These are phyloP conservation scores for Vitis rotundifolia DNA, from an alignment of 164 flowering plant genomes.

Conservation along the genomic window DNA sequence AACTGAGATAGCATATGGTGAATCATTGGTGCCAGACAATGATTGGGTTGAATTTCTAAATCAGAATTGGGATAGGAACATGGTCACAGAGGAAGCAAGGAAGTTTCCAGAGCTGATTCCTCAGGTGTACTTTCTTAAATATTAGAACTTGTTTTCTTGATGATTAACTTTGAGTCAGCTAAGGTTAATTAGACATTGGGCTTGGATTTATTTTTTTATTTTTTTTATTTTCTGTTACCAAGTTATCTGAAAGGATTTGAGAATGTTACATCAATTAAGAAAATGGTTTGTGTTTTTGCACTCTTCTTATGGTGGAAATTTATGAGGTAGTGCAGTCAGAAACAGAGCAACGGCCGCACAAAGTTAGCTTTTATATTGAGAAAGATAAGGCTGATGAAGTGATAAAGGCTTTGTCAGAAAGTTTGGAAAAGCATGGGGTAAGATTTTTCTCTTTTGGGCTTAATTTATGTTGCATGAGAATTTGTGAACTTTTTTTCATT, in stretches of 20 bases:
- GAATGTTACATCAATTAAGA: background rate
- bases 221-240: background rate
- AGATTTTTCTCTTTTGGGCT: constrained; percentile 18
- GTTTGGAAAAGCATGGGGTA: constrained; percentile 70
- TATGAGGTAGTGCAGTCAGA: constrained; percentile 62
- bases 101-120: constrained; percentile 76
- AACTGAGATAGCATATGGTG: constrained; percentile 95
- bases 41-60: constrained; percentile 80
- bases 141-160: background rate
- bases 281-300: background rate
- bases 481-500: background rate
- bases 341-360: constrained; percentile 89
- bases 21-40: constrained; percentile 80
- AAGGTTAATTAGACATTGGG: too few relatives aligned
- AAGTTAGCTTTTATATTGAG: constrained; percentile 85
- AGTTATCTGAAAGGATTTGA: background rate
- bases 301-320: constrained; percentile 4
- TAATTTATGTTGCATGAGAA: background rate
- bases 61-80: constrained; percentile 77
- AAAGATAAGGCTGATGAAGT: constrained; percentile 75
- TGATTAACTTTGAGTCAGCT: background rate
- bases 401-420: constrained; percentile 54
- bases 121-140: constrained; percentile 55
- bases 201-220: too few relatives aligned
- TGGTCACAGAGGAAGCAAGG: constrained; percentile 77